phyloP scores from a whole-genome alignment of 331 rosid genomes.

The Pyrus hybrid region DNA sequence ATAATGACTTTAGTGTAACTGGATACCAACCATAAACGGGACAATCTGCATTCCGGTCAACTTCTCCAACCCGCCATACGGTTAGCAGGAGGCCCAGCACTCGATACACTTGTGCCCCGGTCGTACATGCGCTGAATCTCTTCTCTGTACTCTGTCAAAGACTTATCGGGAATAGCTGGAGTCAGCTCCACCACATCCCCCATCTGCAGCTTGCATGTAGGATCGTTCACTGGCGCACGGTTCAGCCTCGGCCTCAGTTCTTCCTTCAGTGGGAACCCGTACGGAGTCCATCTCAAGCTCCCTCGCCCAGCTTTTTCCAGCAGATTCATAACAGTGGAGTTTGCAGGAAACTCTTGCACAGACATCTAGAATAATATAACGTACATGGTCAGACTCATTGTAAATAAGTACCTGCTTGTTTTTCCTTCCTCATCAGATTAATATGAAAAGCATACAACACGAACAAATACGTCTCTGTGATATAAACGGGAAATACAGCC shows the following conservation, averaged over 20 bases:
- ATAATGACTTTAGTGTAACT: neutral
- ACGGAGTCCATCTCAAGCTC: conserved; percentile 56
- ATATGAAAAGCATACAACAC: neutral
- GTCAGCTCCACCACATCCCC: conserved; percentile 91
- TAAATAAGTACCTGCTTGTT: neutral
- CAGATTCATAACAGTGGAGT: conserved; percentile 63
- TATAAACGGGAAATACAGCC: neutral
- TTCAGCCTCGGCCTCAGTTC: conserved; percentile 85
- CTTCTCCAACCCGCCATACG: conserved; percentile 55
- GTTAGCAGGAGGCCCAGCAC: conserved; percentile 32
- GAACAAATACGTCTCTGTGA: neutral
- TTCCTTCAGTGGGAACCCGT: conserved; percentile 78
- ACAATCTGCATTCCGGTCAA: conserved; percentile 22
- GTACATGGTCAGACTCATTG: neutral
- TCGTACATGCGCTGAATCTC: conserved; percentile 94
- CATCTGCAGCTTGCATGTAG: conserved; percentile 71
- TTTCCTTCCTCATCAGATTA: neutral
- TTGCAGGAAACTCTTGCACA: conserved; percentile 77
- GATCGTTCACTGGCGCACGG: conserved; percentile 55
- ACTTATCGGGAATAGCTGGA: conserved; percentile 70
- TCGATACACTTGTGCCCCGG: conserved; percentile 51
- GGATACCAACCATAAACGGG: conserved; percentile 1
- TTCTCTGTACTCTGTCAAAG: conserved; percentile 85
- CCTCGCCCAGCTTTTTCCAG: conserved; percentile 63
- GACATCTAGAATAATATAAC: conserved; percentile 67